Base-by-base conservation (phyloP, 495 filamentous ascomycete genomes). In the Elasticomyces elasticus region DNA sequence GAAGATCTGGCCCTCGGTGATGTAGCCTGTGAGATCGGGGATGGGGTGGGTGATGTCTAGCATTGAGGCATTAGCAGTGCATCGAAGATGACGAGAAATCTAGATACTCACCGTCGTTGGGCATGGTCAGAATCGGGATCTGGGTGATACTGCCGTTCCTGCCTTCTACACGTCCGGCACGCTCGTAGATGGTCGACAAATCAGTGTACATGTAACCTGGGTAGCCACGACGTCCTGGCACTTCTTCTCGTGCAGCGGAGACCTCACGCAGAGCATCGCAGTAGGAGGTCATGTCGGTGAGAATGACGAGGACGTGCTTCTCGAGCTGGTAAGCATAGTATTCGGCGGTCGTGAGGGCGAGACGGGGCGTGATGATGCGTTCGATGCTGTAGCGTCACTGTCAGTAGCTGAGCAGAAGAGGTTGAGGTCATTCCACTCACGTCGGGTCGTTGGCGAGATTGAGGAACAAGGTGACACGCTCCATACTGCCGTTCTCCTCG, bases 131-230 rank as follows among this genome's bases (percentile, higher is more conserved):
- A 67, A 99, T 99, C 48, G 92, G 92, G 62, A 99, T 96, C 70
- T 99, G 92, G 28, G 92, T 99, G 67, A 99, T 99, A 47, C 91
- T 96, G 46, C 94, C 94, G 66, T 96, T 95, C 58, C 94, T 87
- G 56, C 94, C 94, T 67, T 94, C 79, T 26, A 99, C 94, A 83
- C 94, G 94, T 64, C 94, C 94, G 64, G 94, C 94, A 75, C 94
- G 89, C 71, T 99, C 94, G 75, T 99, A 99, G 64, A 99, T 92
- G 62, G 94, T 99, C 45, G 94, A 95, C 80, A 99, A 85, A 83
- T 99, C 94, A 52, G 94, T 99, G 77, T 99, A 99, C 94, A 99
- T 99, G 78, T 99, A 99, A 88, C 94, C 94, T 47, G 94, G 94
- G 76, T 94, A 99, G 76, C 94, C 94, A 79, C 94, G 89, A 71